phyloP scores from a whole-genome alignment of 2,329 filamentous ascomycete species.

The Colletotrichum salicis region DNA sequence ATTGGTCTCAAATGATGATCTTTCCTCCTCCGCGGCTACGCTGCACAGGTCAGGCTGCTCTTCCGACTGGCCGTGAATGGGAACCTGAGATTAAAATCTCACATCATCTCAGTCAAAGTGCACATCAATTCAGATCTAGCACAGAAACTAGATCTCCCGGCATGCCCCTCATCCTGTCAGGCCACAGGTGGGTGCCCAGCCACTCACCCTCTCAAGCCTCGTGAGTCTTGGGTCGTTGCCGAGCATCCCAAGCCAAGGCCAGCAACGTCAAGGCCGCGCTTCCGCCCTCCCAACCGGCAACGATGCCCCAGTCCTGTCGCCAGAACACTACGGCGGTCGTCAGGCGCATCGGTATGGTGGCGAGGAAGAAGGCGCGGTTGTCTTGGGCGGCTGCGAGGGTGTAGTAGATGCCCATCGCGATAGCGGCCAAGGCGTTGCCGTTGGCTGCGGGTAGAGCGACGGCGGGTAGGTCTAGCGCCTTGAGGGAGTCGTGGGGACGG shows the following conservation, averaged over 20 bases:
- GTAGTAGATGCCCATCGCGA: constrained; percentile 48
- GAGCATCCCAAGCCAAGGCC: constrained; percentile 4
- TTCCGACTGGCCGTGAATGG: not conserved
- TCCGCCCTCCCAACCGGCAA: constrained; percentile 44
- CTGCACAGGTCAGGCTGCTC: not conserved
- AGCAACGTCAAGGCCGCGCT: constrained; percentile 36
- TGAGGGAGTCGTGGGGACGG: not conserved
- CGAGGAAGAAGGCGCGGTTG: constrained; percentile 43
- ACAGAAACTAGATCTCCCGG: not conserved
- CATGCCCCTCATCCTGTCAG: not conserved
- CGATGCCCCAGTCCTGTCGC: constrained; percentile 41
- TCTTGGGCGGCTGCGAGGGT: constrained; percentile 45
- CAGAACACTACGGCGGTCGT: constrained; percentile 43
- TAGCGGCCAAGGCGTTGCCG: constrained; percentile 41
- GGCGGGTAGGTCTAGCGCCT: constrained; percentile 3
- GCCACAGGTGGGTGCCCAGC: not conserved
- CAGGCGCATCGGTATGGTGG: constrained; percentile 46
- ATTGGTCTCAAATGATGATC: not conserved
- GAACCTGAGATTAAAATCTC: not conserved
- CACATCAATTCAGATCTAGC: not conserved
- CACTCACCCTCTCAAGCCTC: not conserved
- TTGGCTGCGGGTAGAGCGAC: constrained; percentile 31
- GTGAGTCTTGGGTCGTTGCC: not conserved
- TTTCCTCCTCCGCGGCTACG: not conserved
- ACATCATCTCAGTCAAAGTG: not conserved